Evolutionary conservation across 2,329 filamentous ascomycete species (phyloP).

Genomic region (Neofusicoccum cordaticola): DNA sequence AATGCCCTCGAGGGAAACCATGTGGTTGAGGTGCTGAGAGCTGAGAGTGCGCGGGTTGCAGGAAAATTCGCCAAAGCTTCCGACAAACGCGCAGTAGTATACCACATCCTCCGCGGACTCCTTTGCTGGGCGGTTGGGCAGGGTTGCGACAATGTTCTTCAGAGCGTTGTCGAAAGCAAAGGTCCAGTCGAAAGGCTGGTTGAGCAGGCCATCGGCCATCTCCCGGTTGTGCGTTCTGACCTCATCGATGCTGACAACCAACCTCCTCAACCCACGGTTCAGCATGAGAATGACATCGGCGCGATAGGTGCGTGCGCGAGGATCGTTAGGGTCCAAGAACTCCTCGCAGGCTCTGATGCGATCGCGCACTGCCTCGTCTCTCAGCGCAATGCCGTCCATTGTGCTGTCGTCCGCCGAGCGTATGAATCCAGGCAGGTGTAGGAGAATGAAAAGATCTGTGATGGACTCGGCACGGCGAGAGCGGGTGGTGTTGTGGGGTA

Average conservation of each 20-base stretch:
- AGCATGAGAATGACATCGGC: slow-evolving; percentile 80
- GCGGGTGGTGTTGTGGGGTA: slow-evolving; percentile 2
- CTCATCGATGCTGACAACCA: slow-evolving; percentile 73
- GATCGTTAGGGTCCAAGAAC: slow-evolving; percentile 80
- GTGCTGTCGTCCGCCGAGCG: neutral
- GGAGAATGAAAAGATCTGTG: no score
- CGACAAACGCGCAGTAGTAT: slow-evolving; percentile 97
- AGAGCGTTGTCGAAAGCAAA: slow-evolving; percentile 87
- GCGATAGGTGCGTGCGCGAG: slow-evolving; percentile 70
- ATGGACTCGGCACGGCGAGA: neutral
- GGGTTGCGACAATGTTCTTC: slow-evolving; percentile 79
- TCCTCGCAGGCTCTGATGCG: slow-evolving; percentile 85
- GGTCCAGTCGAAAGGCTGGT: slow-evolving; percentile 82
- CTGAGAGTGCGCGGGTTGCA: slow-evolving; percentile 93
- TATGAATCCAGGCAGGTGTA: neutral
- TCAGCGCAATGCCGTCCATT: slow-evolving; percentile 73
- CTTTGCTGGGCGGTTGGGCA: slow-evolving; percentile 71
- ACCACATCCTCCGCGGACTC: slow-evolving; percentile 73
- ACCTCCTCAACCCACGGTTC: slow-evolving; percentile 58
- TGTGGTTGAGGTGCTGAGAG: slow-evolving; percentile 86
- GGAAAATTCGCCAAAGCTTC: slow-evolving; percentile 90
- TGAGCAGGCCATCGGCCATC: slow-evolving; percentile 75
- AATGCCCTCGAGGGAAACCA: slow-evolving; percentile 97
- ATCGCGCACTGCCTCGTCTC: slow-evolving; percentile 80
- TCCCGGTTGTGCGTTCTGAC: slow-evolving; percentile 83